Percentiles rank a stretch among this genome's conserved stretches.
phyloP scores from a whole-genome alignment of 257 asterid species.

The Cinchona pubescens region DNA sequence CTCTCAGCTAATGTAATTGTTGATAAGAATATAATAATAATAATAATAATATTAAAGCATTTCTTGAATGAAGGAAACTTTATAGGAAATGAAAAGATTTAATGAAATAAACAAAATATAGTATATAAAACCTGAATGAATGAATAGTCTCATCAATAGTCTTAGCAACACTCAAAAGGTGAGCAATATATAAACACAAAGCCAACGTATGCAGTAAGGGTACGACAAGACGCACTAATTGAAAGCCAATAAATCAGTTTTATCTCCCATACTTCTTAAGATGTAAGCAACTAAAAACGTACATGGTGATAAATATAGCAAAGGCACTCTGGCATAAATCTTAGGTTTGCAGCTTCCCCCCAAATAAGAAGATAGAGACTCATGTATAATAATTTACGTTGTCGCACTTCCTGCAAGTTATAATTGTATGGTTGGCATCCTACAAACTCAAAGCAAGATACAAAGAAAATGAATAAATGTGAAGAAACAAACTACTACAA shows the following conservation, averaged over 20 bases:
- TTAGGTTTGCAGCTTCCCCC: constrained; percentile 98
- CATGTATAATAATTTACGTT: constrained; percentile 88
- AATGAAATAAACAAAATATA: too few species aligned
- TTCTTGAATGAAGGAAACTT: too few species aligned
- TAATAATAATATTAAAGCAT: too few species aligned
- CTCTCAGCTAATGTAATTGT: not conserved
- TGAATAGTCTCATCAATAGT: not conserved
- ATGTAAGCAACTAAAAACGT: constrained; percentile 31
- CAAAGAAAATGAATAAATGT: constrained; percentile 4
- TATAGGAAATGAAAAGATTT: too few species aligned
- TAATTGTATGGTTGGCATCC: constrained; percentile 98
- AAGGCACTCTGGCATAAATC: constrained; percentile 98
- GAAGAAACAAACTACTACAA: not conserved
- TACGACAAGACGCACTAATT: not conserved
- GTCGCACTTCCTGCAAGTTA: constrained; percentile 98
- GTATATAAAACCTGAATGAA: not conserved
- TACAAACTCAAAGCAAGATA: constrained; percentile 30
- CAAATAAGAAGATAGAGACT: constrained; percentile 90
- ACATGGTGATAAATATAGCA: constrained; percentile 98
- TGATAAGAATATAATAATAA: not conserved
- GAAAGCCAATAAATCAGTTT: not conserved
- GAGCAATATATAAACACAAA: not conserved
- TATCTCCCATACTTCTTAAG: not conserved
- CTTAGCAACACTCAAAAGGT: not conserved
- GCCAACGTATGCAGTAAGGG: not conserved